A percentile compares a stretch with the other conserved stretches of the same genome.
phyloP scores from a whole-genome alignment of 106 monocot genomes.

The Phalaenopsis aphrodite region DNA sequence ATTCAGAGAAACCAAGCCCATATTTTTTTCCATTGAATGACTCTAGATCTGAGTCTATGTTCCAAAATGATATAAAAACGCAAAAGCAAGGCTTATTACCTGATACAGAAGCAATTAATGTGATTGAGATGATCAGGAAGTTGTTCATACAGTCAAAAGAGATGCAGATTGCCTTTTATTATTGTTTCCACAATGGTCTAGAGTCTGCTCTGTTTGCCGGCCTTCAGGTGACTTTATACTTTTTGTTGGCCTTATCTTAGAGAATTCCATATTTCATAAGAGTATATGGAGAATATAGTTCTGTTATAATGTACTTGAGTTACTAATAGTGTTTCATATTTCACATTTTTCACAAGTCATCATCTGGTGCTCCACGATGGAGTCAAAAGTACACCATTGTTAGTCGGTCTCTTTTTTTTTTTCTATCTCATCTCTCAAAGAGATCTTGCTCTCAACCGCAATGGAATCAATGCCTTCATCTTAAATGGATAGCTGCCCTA shows the following conservation, averaged over 20 bases:
- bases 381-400: neutral
- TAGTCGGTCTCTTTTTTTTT: neutral
- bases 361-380: neutral
- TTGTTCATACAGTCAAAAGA: conserved; percentile 58
- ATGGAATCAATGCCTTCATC: neutral
- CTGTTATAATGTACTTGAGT: neutral
- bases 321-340: neutral
- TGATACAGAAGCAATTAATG: conserved; percentile 29
- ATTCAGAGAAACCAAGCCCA: conserved; percentile 27
- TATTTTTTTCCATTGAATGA: conserved; percentile 49
- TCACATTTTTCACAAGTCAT: neutral
- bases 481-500: neutral
- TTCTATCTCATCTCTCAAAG: neutral
- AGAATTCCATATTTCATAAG: neutral
- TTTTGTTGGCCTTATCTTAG: neutral
- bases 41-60: conserved; percentile 17
- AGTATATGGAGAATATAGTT: neutral
- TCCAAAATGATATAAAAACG: conserved; percentile 4
- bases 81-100: conserved; percentile 14
- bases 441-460: neutral
- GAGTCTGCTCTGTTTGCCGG: conserved; percentile 81
- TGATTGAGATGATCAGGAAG: conserved; percentile 43
- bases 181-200: conserved; percentile 88
- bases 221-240: conserved; percentile 55
- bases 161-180: conserved; percentile 69